phyloP scores from a whole-genome alignment of 2,329 filamentous ascomycete genomes.

The Penicillium sp. region DNA sequence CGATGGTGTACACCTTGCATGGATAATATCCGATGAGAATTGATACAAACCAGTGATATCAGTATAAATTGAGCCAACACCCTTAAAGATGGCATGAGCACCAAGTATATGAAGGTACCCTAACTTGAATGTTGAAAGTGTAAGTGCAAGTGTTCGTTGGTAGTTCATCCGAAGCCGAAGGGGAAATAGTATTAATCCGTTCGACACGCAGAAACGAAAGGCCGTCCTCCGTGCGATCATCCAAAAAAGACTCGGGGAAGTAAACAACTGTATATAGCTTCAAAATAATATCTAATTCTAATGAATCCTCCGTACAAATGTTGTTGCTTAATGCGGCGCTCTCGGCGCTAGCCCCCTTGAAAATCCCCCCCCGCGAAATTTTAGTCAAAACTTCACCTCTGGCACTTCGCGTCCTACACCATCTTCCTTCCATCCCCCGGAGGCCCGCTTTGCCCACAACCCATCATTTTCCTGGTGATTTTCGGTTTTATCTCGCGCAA shows the following conservation, averaged over 20 bases:
- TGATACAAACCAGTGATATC: neutral
- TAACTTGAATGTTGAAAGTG: neutral
- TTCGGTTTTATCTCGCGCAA: constrained; percentile 21
- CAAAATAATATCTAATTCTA: constrained; percentile 20
- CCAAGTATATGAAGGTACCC: neutral
- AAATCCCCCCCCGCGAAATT: constrained; percentile 35
- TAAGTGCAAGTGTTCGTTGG: neutral
- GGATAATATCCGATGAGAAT: neutral
- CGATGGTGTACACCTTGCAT: neutral
- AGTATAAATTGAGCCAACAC: neutral
- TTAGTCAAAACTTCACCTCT: constrained; percentile 40
- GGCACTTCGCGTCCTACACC: constrained; percentile 29
- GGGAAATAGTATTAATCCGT: constrained; percentile 47
- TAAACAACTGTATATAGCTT: constrained; percentile 26
- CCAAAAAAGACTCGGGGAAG: constrained; percentile 20
- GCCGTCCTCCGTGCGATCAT: constrained; percentile 41
- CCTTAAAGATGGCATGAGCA: neutral
- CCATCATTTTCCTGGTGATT: constrained; percentile 16
- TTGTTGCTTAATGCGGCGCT: constrained; percentile 34
- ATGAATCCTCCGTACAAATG: constrained; percentile 27
- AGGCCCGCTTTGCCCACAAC: constrained; percentile 35
- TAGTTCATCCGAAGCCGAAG: constrained; percentile 29
- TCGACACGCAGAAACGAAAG: constrained; percentile 45
- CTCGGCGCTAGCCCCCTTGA: constrained; percentile 38
- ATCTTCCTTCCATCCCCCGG: constrained; percentile 31